Evolutionary conservation across 257 asterid species (phyloP), one percentile per base, ranked within the genome.

Genomic region (Solanum clarkiae): DNA sequence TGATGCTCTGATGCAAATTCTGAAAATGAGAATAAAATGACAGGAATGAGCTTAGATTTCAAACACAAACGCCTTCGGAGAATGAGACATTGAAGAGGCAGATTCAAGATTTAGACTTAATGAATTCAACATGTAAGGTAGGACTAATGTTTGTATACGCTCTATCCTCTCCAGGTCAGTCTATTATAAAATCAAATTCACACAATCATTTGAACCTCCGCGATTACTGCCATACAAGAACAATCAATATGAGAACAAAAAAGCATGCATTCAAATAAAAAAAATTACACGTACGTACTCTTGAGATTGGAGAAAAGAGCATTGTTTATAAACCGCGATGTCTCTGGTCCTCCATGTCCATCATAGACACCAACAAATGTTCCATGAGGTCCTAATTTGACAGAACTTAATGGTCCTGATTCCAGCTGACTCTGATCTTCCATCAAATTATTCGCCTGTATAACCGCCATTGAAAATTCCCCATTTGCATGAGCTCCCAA

Each of bases 271-370:
- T 40, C 60, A 53, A 77, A 42, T 63, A 54, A 80, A 70, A 70
- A 72, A 84, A 84, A 66, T 56, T 72, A 87, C 97, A 86, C 96
- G 6, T 70, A 70, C 80, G 29, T 93, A 96, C 99, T 92, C 94
- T 95, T 95, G 56, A 96, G 94, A 85, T 94, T 93, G 88, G 77
- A 85, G 91, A 95, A 96, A n/a, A 96, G 82, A 85, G 45, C 85
- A 6, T 90, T 92, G 29, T 93, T 95, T 62, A 95, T 92, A 80
- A 93, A 96, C 42, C 97, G 93, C 29, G 98, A 84, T 13, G 99
- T 87, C 90, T 96, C 98, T 4, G 99, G 98, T 55, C 98, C 99
- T 69, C 99, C 99, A 87, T 96, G 99, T n/a, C 99, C 99, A 88
- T 96, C 99, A 84, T 95, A 95, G 18, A 96, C 95, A 53, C 99